These are phyloP conservation scores for Ascosphaera apis DNA, from an alignment of 2,329 filamentous ascomycete genomes.

Conservation along the genomic window DNA sequence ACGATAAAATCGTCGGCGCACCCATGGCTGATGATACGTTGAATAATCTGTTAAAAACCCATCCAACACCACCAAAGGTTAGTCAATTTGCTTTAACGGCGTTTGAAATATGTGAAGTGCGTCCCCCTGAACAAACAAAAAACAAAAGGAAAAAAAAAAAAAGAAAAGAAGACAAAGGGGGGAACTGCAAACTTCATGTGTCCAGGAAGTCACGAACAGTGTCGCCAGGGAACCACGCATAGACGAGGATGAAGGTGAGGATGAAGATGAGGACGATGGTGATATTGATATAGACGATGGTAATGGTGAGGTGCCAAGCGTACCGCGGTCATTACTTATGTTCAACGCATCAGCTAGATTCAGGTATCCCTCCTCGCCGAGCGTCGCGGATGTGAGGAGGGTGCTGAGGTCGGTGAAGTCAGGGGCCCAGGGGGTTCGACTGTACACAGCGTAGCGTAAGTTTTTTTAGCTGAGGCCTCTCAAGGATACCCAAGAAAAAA, in stretches of 20 bases:
- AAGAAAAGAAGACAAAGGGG: conserved; percentile 5
- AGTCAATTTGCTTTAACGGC: no score
- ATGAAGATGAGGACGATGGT: no score
- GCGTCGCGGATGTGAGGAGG: conserved; percentile 11
- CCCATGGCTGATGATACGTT: conserved; percentile 20
- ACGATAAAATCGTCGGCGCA: conserved; percentile 8
- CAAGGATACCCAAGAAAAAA: no score
- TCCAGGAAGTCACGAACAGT: neutral
- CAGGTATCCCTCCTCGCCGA: conserved; percentile 19
- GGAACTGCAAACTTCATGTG: conserved; percentile 4
- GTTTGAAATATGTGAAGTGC: conserved; percentile 3
- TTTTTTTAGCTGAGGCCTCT: neutral
- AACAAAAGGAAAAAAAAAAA: conserved; percentile 1
- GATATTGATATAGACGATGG: no score
- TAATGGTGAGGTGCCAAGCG: conserved; percentile 5
- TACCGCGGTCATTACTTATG: conserved; percentile 17
- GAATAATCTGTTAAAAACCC: conserved; percentile 15
- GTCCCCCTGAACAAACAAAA: neutral
- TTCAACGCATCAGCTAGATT: conserved; percentile 22
- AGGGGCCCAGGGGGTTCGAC: conserved; percentile 19
- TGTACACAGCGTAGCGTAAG: conserved; percentile 5
- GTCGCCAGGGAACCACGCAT: neutral
- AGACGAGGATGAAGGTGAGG: no score
- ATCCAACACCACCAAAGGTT: no score
- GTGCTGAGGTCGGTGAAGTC: conserved; percentile 11